Evolutionary conservation across 2,329 filamentous ascomycete species (phyloP).

Genomic region (Clonostachys rosea): DNA sequence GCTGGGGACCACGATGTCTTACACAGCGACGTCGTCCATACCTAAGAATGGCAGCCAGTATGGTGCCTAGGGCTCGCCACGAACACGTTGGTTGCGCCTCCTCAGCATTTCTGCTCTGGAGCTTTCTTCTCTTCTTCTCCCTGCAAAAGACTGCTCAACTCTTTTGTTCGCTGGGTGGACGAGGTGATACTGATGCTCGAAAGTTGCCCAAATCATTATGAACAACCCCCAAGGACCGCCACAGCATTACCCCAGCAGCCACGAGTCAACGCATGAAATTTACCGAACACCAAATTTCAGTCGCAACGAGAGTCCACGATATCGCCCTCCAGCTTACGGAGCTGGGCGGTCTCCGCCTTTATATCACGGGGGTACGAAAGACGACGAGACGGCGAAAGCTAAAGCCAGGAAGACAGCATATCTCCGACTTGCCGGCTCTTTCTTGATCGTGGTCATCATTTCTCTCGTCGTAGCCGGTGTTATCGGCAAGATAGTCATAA

Average conservation of each 20-base stretch:
- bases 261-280: conserved; percentile 4
- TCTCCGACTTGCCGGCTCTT: conserved; percentile 1
- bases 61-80: too few relatives aligned
- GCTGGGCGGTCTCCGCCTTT: conserved; percentile 1
- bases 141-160: too few relatives aligned
- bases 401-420: conserved; percentile 2
- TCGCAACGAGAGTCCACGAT: background rate
- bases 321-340: conserved; percentile 2
- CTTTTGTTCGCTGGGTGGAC: too few relatives aligned
- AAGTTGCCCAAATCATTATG: background rate
- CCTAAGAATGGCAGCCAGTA: too few relatives aligned
- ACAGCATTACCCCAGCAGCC: conserved; percentile 4
- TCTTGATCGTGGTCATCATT: conserved; percentile 4
- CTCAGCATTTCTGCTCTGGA: too few relatives aligned
- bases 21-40: too few relatives aligned
- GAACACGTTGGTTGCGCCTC: too few relatives aligned
- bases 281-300: conserved; percentile 3
- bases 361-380: conserved; percentile 1
- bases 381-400: background rate
- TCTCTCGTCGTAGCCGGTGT: conserved; percentile 4
- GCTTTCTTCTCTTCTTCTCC: too few relatives aligned
- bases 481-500: conserved; percentile 2
- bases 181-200: too few relatives aligned
- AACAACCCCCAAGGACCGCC: conserved; percentile 5
- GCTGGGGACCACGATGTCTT: too few relatives aligned